Base-by-base conservation (phyloP, 2,329 filamentous ascomycete genomes). In the Geosmithia flava region DNA sequence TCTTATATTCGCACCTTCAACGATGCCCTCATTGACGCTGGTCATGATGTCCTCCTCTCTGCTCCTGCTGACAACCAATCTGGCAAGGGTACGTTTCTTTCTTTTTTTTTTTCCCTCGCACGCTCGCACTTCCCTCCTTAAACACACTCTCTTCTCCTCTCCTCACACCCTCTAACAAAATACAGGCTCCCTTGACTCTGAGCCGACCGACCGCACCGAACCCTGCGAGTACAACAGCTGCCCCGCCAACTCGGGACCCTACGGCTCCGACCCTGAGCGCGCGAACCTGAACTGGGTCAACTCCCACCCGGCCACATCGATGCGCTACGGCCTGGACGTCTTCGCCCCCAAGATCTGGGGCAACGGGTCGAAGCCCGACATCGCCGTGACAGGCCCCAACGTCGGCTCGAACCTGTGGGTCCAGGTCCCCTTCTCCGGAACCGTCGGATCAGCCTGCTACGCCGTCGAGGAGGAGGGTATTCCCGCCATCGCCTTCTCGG, bases 281-380 rank as follows among this genome's bases (percentile, higher is more conserved):
- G 68, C 76, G 0, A 72, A 75, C 5, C 69, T 85, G 44, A 82
- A 85, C 69, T 87, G 83, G 69, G 82, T 87, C 50, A 87, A 87
- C 66, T 81, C 78, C 0, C 85, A 68, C 62, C 81, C 83, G 0
- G 78, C 78, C 2, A 85, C 81, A 0, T 68, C 77, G 2, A 79
- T 83, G 56, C 72, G 76, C 49, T 74, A 76, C 58, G 82, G 81
- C 39, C 77, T 85, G 58, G 64, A 78, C 51, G 71, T 65, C 4
- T 69, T 80, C 37, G 73, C 70, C 0, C 71, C 74, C 0, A 64
- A 68, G 41, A 65, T 76, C 48, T 84, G 80, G 68, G 41, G 17
- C 3, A 53, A 64, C 52, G 69, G 68, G 48, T 67, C 66, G 4
- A 58, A 60, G 2, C 73, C 80, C 0, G 81, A 85, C 47, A 68